Evolutionary conservation across 2,329 filamentous ascomycete genomes (phyloP).

Genomic region (Pseudopithomyces chartarum): DNA sequence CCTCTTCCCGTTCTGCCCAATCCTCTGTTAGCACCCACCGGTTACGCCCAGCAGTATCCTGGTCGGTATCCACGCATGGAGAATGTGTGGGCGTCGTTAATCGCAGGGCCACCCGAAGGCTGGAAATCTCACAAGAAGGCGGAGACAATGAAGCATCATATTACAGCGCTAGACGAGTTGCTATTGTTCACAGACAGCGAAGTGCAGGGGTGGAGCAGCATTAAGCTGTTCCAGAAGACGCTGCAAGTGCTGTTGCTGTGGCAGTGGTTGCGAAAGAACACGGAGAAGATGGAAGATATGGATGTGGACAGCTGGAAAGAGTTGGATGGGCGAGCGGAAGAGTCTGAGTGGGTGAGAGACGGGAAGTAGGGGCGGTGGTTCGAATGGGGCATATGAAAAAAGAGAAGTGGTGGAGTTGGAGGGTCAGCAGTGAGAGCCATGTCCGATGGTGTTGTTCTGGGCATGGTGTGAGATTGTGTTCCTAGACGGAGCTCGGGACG

Average conservation of each 20-base stretch:
- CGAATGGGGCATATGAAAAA: not conserved
- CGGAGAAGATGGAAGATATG: constrained; percentile 30
- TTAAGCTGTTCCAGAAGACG: constrained; percentile 11
- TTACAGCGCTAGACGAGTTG: constrained; percentile 30
- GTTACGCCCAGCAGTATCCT: not conserved
- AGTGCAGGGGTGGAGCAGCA: constrained; percentile 20
- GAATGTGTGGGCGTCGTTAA: constrained; percentile 31
- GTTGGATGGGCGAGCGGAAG: constrained; percentile 26
- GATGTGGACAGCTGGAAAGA: constrained; percentile 28
- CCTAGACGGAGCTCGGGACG: not conserved
- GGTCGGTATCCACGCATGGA: constrained; percentile 15
- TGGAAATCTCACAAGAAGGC: constrained; percentile 22
- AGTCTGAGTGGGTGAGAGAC: constrained; percentile 34
- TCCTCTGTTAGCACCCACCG: not conserved
- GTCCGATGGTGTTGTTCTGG: not conserved
- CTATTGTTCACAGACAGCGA: constrained; percentile 27
- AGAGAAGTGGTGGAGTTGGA: not conserved
- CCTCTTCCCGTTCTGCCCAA: not conserved
- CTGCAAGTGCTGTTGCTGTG: constrained; percentile 26
- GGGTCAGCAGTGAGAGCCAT: not conserved
- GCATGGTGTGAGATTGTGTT: no score
- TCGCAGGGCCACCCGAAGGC: constrained; percentile 20
- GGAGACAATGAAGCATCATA: constrained; percentile 36
- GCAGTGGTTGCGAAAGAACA: constrained; percentile 36
- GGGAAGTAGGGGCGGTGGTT: not conserved